Evolutionary conservation across 495 filamentous ascomycete genomes (phyloP), one percentile per base, ranked within the genome.

Genomic region (Neurospora africana): DNA sequence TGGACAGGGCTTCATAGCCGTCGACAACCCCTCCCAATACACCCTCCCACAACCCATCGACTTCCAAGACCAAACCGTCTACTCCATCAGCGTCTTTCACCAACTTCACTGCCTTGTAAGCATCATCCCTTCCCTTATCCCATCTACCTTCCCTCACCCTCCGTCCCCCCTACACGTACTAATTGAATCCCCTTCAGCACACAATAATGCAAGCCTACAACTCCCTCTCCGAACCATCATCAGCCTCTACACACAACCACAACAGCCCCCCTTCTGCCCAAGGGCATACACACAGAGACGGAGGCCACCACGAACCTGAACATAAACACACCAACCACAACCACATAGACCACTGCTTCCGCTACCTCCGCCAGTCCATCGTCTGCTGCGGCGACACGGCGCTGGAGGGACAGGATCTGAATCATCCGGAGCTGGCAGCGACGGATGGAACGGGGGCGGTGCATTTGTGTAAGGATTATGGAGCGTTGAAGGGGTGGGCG

Each of bases 91-190:
- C 2, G 69, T 75, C 8, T 75, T 73, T 4, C 70, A 72, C 30
- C 73, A 72, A 4, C 70, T 74, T 8, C 70, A 70, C 3, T 72
- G 73, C 11, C 38, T 74, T 0, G 73, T 74, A 17, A 13, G 81
- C 21, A 2, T 2, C 47, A 5, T 13, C 5, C 17, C 39, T 3
- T 58, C 1, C 9, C n/a, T 13, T 4, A 30, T 30, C 30, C 44
- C 44, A 21, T 13, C 8, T 11, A 11, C n/a, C 43, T 0, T 21
- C 0, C 19, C 3, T 27, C 43, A n/a, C 3, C 44, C 4, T 13
- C 21, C 44, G 0, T 53, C 21, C 9, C 43, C 19, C 21, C 44
- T 21, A 37, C 44, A 13, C 15, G 7, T 1, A 30, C 21, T 30
- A n/a, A n/a, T n/a, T n/a, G n/a, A n/a, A n/a, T n/a, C n/a, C n/a